Evolutionary conservation across 352 stramenopile species (phyloP).

Genomic region (Phytopythium mirpurense): DNA sequence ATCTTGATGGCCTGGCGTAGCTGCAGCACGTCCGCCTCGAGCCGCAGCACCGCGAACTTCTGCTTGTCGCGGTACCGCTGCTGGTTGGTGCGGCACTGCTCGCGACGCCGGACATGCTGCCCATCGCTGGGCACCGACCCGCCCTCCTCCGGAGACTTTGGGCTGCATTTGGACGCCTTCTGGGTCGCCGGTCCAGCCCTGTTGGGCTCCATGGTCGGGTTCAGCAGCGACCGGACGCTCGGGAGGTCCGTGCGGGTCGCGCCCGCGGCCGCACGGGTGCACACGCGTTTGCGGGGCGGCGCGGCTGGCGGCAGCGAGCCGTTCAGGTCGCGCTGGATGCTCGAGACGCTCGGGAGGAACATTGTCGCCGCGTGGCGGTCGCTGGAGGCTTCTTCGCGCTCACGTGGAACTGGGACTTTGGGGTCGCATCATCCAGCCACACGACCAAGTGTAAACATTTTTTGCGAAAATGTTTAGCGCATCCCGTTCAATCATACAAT

Average conservation of each 20-base stretch:
- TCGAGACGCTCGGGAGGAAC: too few relatives aligned
- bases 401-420: too few relatives aligned
- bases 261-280: neutral
- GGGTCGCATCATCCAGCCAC: too few relatives aligned
- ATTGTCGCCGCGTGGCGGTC: too few relatives aligned
- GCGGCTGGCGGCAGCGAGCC: neutral
- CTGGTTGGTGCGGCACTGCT: conserved; percentile 40
- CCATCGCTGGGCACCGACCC: neutral
- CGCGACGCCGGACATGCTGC: neutral
- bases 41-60: conserved; percentile 6
- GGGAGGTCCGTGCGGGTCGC: neutral
- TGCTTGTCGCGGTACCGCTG: conserved; percentile 40
- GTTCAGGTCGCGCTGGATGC: too few relatives aligned
- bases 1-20: conserved; percentile 18
- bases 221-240: neutral
- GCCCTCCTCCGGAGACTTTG: neutral
- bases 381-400: too few relatives aligned
- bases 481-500: too few relatives aligned
- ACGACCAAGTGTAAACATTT: too few relatives aligned
- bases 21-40: conserved; percentile 18
- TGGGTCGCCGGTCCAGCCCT: too few relatives aligned
- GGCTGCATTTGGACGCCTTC: neutral
- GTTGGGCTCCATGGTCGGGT: neutral
- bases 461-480: too few relatives aligned
- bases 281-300: neutral